phyloP scores from a whole-genome alignment of 495 filamentous ascomycete species.

The Annulohypoxylon nitens region DNA sequence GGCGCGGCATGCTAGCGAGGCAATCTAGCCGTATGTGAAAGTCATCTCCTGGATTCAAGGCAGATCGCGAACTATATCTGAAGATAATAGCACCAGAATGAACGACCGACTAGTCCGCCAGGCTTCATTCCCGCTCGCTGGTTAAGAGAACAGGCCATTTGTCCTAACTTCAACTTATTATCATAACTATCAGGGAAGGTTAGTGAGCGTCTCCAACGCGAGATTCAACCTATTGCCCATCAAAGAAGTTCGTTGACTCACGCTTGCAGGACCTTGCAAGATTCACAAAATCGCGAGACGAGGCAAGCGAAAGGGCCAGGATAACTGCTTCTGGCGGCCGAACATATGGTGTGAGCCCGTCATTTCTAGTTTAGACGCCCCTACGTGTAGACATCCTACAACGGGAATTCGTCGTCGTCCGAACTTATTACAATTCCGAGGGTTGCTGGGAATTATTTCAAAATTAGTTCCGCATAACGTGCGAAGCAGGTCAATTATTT shows the following conservation, averaged over 20 bases:
- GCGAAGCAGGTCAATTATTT: not conserved
- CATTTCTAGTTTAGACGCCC: constrained; percentile 6
- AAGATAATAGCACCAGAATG: not conserved
- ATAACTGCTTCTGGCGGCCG: not conserved
- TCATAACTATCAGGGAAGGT: constrained; percentile 4
- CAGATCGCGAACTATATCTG: constrained; percentile 6
- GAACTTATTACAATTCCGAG: constrained; percentile 8
- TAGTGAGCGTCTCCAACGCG: not conserved
- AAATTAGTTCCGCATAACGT: not conserved
- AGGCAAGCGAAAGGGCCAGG: not conserved
- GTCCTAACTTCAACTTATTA: constrained; percentile 4
- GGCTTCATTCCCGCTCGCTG: constrained; percentile 2
- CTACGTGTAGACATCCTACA: not conserved
- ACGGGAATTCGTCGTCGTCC: not conserved
- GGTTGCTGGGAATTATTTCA: constrained; percentile 13
- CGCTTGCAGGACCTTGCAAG: not conserved
- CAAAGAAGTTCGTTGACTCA: not conserved
- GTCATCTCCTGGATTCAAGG: not conserved
- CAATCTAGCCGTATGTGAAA: not conserved
- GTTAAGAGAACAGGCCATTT: constrained; percentile 7
- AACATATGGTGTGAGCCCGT: not conserved
- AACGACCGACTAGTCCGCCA: not conserved
- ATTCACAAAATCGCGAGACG: constrained; percentile 3
- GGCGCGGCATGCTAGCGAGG: not conserved
- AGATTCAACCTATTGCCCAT: not conserved